A percentile compares a stretch with the other conserved stretches of the same genome.
phyloP scores from a whole-genome alignment of 306 rosid genomes.

The Cicer arietinum region DNA sequence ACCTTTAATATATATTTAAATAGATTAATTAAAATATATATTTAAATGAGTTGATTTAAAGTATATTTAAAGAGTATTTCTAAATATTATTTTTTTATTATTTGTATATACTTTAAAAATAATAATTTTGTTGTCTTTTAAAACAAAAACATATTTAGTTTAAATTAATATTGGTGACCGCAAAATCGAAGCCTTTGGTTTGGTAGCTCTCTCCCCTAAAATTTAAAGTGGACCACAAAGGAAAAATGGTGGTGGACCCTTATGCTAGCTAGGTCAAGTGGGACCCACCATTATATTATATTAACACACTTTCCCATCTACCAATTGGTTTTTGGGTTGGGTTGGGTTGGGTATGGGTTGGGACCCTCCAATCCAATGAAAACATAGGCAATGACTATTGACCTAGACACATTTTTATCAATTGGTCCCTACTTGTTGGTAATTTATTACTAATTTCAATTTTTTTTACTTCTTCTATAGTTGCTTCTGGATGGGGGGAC shows the following conservation, averaged over 20 bases:
- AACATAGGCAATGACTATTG: conserved; percentile 36
- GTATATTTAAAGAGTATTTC: no score
- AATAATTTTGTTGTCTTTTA: no score
- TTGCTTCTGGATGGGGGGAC: conserved; percentile 47
- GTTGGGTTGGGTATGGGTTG: not conserved
- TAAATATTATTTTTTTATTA: no score
- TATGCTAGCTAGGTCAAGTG: not conserved
- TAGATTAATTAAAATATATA: no score
- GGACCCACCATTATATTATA: conserved; percentile 49
- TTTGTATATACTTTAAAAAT: no score
- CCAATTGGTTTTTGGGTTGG: conserved; percentile 2
- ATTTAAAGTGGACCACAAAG: conserved; percentile 45
- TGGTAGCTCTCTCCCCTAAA: not conserved
- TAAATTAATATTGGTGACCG: no score
- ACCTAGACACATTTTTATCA: conserved; percentile 25
- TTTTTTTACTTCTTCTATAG: not conserved
- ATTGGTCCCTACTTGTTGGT: conserved; percentile 39
- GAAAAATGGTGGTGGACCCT: conserved; percentile 43
- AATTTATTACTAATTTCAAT: not conserved
- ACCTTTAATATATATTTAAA: no score
- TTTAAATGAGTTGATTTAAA: no score
- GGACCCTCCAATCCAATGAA: conserved; percentile 42
- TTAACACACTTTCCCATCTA: conserved; percentile 12
- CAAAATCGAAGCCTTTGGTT: no score
- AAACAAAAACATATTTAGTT: no score